Conservation (phyloP, 2,329 filamentous ascomycete genomes). For the Cercospora sp. region DNA sequence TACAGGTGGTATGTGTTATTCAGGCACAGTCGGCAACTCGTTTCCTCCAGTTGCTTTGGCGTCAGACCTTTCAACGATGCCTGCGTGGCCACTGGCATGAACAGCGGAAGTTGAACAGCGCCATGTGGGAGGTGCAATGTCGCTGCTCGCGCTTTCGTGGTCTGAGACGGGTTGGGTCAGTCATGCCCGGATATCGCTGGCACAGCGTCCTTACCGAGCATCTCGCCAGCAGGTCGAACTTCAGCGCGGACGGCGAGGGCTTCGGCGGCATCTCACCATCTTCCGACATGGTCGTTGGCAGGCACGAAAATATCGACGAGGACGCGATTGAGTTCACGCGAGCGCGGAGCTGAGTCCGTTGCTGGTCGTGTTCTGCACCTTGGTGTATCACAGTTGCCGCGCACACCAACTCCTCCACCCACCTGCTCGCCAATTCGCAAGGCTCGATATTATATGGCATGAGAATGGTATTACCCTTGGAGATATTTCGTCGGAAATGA, state of each 20-base stretch:
- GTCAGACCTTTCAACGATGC: conserved; percentile 93
- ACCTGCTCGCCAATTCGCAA: not conserved
- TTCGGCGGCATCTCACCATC: conserved; percentile 29
- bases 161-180: conserved; percentile 55
- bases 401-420: not conserved
- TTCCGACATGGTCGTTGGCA: conserved; percentile 24
- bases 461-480: too few relatives aligned
- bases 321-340: not conserved
- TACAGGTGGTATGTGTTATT: conserved; percentile 96
- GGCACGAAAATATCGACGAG: not conserved
- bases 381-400: not conserved
- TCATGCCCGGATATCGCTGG: not conserved
- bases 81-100: conserved; percentile 98
- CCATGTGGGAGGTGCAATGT: conserved; percentile 88
- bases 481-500: too few relatives aligned
- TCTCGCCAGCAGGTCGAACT: conserved; percentile 73
- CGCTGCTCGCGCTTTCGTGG: conserved; percentile 90
- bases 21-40: conserved; percentile 83
- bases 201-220: conserved; percentile 67
- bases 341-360: not conserved
- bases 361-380: not conserved
- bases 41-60: conserved; percentile 85
- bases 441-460: too few relatives aligned
- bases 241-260: conserved; percentile 60
- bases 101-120: conserved; percentile 83